These are phyloP conservation scores for Penicillium roqueforti DNA, from an alignment of 495 filamentous ascomycete genomes.

Conservation along the genomic window DNA sequence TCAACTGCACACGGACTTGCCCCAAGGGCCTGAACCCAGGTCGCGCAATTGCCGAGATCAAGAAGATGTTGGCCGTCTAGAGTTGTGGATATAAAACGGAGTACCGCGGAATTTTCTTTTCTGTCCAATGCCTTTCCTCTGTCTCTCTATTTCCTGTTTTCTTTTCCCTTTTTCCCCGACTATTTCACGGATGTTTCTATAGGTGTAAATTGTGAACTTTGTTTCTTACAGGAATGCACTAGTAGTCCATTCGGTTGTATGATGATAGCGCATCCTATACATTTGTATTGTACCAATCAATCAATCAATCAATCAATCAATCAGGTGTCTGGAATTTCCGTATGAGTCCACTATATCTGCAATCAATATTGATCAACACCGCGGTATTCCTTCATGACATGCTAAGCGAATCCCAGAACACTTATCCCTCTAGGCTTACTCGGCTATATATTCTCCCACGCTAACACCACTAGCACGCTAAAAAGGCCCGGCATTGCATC, in stretches of 20 bases:
- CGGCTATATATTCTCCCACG: conserved; percentile 13
- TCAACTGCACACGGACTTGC: conserved; percentile 95
- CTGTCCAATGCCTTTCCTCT: conserved; percentile 27
- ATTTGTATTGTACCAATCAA: conserved; percentile 6
- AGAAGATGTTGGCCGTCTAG: conserved; percentile 81
- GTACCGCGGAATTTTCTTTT: conserved; percentile 29
- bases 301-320: conserved; percentile 6
- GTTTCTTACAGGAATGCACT: conserved; percentile 33
- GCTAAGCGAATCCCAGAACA: conserved; percentile 3
- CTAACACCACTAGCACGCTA: not conserved
- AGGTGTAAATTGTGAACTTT: conserved; percentile 47
- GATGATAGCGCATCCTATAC: conserved; percentile 1
- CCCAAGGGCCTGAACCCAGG: conserved; percentile 98
- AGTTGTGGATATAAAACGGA: conserved; percentile 33
- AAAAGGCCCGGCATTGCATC: not conserved
- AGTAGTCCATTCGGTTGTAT: conserved; percentile 20
- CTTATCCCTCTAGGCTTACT: not conserved
- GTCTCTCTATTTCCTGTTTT: conserved; percentile 20
- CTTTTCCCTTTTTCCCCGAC: conserved; percentile 24
- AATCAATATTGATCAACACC: not conserved
- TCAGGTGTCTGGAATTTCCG: not conserved
- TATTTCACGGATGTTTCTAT: conserved; percentile 43
- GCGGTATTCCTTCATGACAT: not conserved
- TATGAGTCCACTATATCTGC: not conserved
- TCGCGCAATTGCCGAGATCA: conserved; percentile 91